A percentile compares a stretch with the other conserved stretches of the same genome.
These are phyloP conservation scores for Boletus barrowsii DNA, from an alignment of 768 basidiomycete genomes.

Conservation along the genomic window DNA sequence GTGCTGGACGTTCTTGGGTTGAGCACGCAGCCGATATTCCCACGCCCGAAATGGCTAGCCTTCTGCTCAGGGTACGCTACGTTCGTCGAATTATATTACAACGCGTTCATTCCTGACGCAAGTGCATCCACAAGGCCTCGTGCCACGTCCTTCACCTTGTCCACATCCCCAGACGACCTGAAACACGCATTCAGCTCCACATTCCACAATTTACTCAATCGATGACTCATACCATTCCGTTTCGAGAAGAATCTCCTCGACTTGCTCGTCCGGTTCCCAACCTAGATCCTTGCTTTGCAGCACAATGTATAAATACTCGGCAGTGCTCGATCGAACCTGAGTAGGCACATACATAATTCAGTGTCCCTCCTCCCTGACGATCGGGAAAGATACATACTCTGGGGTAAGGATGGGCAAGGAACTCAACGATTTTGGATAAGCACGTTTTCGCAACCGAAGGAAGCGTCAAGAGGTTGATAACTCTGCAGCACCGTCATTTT, in stretches of 20 bases:
- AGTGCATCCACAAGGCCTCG: slow-evolving; percentile 41
- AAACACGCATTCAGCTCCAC: slow-evolving; percentile 29
- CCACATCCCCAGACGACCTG: slow-evolving; percentile 49
- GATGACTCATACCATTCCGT: slow-evolving; percentile 68
- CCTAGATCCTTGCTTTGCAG: slow-evolving; percentile 70
- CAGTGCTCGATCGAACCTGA: slow-evolving; percentile 76
- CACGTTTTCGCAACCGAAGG: slow-evolving; percentile 41
- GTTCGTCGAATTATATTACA: slow-evolving; percentile 12
- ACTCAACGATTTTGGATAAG: slow-evolving; percentile 47
- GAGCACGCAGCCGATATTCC: slow-evolving; percentile 15
- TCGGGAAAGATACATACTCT: slow-evolving; percentile 47
- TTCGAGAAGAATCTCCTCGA: slow-evolving; percentile 70
- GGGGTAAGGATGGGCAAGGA: slow-evolving; percentile 79
- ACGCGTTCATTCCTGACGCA: slow-evolving; percentile 25
- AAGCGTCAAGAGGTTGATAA: slow-evolving; percentile 60
- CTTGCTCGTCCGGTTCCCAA: slow-evolving; percentile 54
- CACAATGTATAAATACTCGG: slow-evolving; percentile 78
- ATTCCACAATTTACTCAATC: slow-evolving; percentile 6
- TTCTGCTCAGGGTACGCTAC: neutral
- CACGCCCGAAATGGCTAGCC: slow-evolving; percentile 17
- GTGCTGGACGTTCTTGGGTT: slow-evolving; percentile 7
- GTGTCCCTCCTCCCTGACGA: slow-evolving; percentile 6
- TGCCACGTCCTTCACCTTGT: slow-evolving; percentile 39
- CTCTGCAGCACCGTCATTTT: slow-evolving; percentile 40
- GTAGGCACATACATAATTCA: slow-evolving; percentile 6